phyloP scores from a whole-genome alignment of 352 stramenopile genomes.

The Globisporangium ultimum region DNA sequence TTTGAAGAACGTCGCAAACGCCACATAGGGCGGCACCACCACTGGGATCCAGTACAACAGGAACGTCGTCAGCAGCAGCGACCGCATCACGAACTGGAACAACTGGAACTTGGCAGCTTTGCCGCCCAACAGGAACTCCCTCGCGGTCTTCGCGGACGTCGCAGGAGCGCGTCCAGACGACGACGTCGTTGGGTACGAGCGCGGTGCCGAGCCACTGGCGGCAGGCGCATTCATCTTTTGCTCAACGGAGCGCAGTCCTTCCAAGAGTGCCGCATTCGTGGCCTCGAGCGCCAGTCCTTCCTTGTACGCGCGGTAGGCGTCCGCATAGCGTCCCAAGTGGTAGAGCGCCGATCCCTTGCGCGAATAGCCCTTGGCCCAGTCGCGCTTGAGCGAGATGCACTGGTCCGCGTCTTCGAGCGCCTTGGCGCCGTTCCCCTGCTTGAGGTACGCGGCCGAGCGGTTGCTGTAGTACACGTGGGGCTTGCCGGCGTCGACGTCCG shows the following conservation, averaged over 20 bases:
- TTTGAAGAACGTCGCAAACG: constrained; percentile 80
- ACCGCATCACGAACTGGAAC: constrained; percentile 68
- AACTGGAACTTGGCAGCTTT: constrained; percentile 66
- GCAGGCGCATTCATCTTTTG: constrained; percentile 34
- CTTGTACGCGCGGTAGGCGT: constrained; percentile 79
- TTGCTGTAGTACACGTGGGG: constrained; percentile 81
- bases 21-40: constrained; percentile 31
- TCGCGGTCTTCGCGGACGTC: constrained; percentile 30
- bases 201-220: constrained; percentile 4
- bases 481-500: constrained; percentile 26
- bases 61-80: constrained; percentile 65
- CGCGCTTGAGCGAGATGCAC: constrained; percentile 68
- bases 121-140: constrained; percentile 48
- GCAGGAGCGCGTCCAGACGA: neutral
- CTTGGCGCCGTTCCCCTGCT: constrained; percentile 57
- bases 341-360: constrained; percentile 78
- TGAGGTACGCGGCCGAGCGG: constrained; percentile 80
- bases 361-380: constrained; percentile 87
- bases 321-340: constrained; percentile 52
- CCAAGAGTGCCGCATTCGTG: constrained; percentile 61
- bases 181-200: constrained; percentile 13
- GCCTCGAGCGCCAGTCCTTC: constrained; percentile 63
- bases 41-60: constrained; percentile 70
- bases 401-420: constrained; percentile 79
- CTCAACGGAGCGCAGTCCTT: constrained; percentile 65